Percentiles rank a stretch among this genome's conserved stretches.
Conservation (phyloP, 2,329 filamentous ascomycete species). For the Uncinocarpus reesii region DNA sequence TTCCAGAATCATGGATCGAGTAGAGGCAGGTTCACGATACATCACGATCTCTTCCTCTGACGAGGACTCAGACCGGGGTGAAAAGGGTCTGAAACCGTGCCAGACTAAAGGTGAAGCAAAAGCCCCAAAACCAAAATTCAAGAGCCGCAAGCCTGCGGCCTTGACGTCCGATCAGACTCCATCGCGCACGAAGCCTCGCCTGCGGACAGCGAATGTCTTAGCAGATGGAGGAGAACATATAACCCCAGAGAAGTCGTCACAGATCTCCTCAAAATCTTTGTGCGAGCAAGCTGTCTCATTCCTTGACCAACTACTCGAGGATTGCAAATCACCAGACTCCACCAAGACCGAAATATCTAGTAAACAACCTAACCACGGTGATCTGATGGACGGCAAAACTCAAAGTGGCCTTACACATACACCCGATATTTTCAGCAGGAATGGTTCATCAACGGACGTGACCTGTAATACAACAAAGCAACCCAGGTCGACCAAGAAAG, state of each 20-base stretch:
- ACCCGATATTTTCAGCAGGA: neutral
- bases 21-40: neutral
- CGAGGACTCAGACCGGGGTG: neutral
- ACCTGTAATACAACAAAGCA: neutral
- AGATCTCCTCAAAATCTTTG: neutral
- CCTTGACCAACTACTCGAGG: neutral
- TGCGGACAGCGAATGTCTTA: neutral
- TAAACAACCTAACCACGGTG: neutral
- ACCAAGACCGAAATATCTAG: neutral
- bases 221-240: neutral
- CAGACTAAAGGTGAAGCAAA: neutral
- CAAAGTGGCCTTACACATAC: slow-evolving; percentile 6
- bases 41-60: slow-evolving; percentile 7
- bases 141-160: neutral
- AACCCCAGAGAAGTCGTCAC: neutral
- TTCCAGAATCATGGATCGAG: slow-evolving; percentile 8
- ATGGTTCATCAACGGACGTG: neutral
- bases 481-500: neutral
- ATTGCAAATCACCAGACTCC: neutral
- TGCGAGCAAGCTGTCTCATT: neutral
- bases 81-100: neutral
- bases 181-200: neutral
- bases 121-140: neutral
- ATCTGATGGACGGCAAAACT: neutral
- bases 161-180: neutral